phyloP scores from a whole-genome alignment of 2,329 filamentous ascomycete genomes.

The Alternaria infectoria region DNA sequence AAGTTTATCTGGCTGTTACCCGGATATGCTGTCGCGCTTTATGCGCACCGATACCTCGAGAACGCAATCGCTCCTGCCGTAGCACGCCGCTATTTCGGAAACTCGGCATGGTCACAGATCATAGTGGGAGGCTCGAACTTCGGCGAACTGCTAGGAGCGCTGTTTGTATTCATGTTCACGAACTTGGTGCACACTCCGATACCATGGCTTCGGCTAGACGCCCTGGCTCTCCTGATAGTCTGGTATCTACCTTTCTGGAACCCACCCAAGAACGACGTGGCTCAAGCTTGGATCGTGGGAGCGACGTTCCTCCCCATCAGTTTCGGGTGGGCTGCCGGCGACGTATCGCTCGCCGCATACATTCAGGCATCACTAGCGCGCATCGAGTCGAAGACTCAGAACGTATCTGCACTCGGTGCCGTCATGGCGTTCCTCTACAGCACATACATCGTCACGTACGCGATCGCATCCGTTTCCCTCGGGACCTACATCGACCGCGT shows the following conservation, averaged over 20 bases:
- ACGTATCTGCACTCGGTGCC: constrained; percentile 57
- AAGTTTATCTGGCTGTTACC: constrained; percentile 60
- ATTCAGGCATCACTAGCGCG: constrained; percentile 59
- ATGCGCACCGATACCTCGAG: constrained; percentile 60
- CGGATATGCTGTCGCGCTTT: constrained; percentile 58
- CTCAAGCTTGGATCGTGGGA: constrained; percentile 56
- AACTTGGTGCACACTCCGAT: constrained; percentile 58
- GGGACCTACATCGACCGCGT: constrained; percentile 56
- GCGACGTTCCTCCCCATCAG: constrained; percentile 54
- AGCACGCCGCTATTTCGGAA: constrained; percentile 55
- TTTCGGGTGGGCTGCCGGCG: constrained; percentile 60
- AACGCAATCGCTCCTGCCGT: constrained; percentile 57
- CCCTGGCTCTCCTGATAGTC: constrained; percentile 54
- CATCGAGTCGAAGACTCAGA: constrained; percentile 52
- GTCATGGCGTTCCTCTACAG: constrained; percentile 61
- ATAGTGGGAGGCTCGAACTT: constrained; percentile 60
- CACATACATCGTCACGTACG: constrained; percentile 58
- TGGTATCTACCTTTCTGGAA: constrained; percentile 59
- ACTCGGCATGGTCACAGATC: constrained; percentile 59
- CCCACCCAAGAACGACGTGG: constrained; percentile 49
- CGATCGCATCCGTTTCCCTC: constrained; percentile 53
- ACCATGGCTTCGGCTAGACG: constrained; percentile 58
- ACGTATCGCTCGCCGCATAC: constrained; percentile 59
- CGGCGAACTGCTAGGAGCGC: constrained; percentile 57
- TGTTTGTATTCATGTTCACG: constrained; percentile 58